Evolutionary conservation across 202 grass and related monocot genomes (phyloP).

Genomic region (Cymbopogon flexuosus): DNA sequence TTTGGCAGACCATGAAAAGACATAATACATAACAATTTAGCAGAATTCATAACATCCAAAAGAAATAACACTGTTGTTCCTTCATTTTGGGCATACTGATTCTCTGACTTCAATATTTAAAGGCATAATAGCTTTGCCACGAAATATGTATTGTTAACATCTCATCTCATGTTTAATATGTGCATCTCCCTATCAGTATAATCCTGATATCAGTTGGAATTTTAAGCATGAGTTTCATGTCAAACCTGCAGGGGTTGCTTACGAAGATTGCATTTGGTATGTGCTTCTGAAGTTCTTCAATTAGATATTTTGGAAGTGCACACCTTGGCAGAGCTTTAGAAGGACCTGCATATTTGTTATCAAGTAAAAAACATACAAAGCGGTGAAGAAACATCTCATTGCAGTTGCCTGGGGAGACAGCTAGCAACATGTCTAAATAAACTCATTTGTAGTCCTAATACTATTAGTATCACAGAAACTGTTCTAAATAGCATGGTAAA

Average conservation of each 20-base stretch:
- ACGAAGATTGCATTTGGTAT: slow-evolving; percentile 85
- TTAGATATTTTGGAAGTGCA: slow-evolving; percentile 82
- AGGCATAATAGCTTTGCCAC: neutral
- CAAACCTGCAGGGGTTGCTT: slow-evolving; percentile 98
- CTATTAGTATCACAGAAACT: slow-evolving; percentile 1
- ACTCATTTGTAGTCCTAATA: slow-evolving; percentile 5
- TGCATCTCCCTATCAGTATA: neutral
- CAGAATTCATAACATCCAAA: neutral
- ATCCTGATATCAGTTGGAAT: slow-evolving; percentile 1
- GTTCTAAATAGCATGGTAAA: slow-evolving; percentile 22
- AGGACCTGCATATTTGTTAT: slow-evolving; percentile 57
- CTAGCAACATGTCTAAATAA: slow-evolving; percentile 3
- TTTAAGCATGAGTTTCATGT: slow-evolving; percentile 21
- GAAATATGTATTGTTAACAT: neutral
- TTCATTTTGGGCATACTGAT: neutral
- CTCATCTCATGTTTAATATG: neutral
- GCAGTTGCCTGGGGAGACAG: neutral
- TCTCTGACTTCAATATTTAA: neutral
- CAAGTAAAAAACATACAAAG: neutral
- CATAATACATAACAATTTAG: neutral
- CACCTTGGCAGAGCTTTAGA: slow-evolving; percentile 90
- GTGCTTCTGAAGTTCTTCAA: slow-evolving; percentile 79
- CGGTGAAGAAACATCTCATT: slow-evolving; percentile 9
- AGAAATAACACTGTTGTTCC: neutral
- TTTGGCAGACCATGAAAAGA: slow-evolving; percentile 6